A percentile compares a stretch with the other conserved stretches of the same genome.
Evolutionary conservation across 768 basidiomycete genomes (phyloP).

Genomic region (Boletus edulis): DNA sequence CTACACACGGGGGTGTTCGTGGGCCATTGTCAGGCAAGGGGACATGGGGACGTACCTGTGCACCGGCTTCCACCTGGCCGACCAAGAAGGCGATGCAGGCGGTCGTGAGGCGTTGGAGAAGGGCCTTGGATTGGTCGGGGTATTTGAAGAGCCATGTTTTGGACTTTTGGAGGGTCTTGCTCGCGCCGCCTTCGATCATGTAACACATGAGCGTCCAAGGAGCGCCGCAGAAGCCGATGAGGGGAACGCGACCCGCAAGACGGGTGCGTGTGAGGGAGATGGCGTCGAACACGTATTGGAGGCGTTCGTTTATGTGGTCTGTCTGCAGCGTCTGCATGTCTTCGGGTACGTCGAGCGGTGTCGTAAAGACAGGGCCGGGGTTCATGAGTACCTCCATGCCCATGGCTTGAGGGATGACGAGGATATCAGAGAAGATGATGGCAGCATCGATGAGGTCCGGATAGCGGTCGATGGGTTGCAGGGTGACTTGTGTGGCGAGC

Average conservation of each 20-base stretch:
- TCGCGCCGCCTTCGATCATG: slow-evolving; percentile 97
- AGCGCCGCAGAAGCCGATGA: slow-evolving; percentile 96
- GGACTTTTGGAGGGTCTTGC: slow-evolving; percentile 84
- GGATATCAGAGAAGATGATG: slow-evolving; percentile 98
- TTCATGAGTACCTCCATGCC: slow-evolving; percentile 96
- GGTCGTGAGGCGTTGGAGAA: slow-evolving; percentile 79
- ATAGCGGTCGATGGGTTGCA: slow-evolving; percentile 92
- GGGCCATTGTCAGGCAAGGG: neutral
- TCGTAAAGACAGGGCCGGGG: slow-evolving; percentile 85
- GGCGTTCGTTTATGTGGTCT: slow-evolving; percentile 80
- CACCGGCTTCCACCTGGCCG: slow-evolving; percentile 92
- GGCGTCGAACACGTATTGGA: slow-evolving; percentile 92
- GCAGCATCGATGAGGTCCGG: slow-evolving; percentile 86
- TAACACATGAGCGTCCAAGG: slow-evolving; percentile 99
- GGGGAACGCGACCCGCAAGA: slow-evolving; percentile 84
- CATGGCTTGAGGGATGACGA: slow-evolving; percentile 97
- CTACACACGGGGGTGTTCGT: slow-evolving; percentile 37
- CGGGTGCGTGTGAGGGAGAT: slow-evolving; percentile 80
- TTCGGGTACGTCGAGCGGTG: slow-evolving; percentile 74
- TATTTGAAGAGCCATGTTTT: slow-evolving; percentile 95
- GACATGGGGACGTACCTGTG: slow-evolving; percentile 65
- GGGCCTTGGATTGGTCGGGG: slow-evolving; percentile 76
- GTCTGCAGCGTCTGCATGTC: slow-evolving; percentile 64
- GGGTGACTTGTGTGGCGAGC: slow-evolving; percentile 83
- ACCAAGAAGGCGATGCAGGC: slow-evolving; percentile 89